Percentiles rank a stretch among this genome's conserved stretches.
These are phyloP conservation scores for Prunella vulgaris DNA, from an alignment of 257 asterid species.

Conservation along the genomic window DNA sequence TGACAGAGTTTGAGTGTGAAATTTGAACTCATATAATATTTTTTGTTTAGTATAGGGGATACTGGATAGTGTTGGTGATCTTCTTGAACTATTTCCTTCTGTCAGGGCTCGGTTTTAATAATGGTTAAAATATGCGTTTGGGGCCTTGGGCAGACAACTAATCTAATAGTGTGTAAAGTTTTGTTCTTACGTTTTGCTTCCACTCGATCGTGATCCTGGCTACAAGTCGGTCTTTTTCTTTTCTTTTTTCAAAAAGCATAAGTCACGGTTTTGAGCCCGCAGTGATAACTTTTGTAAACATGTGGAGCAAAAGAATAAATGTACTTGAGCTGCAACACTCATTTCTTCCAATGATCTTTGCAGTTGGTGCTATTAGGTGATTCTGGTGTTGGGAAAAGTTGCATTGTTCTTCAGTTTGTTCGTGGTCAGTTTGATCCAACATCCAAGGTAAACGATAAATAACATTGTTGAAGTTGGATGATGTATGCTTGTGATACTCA, in stretches of 20 bases:
- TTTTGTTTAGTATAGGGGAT: background rate
- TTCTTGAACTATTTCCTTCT: background rate
- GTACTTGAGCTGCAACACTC: constrained; percentile 10
- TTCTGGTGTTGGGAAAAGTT: constrained; percentile 99
- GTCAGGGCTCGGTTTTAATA: background rate
- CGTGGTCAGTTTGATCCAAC: constrained; percentile 99
- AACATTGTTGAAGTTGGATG: background rate
- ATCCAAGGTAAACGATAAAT: constrained; percentile 63
- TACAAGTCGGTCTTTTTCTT: background rate
- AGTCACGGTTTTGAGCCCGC: background rate
- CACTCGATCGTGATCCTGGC: background rate
- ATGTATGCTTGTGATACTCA: background rate
- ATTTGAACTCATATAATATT: background rate
- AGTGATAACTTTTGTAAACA: background rate
- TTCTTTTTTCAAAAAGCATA: too few relatives aligned
- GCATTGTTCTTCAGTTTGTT: constrained; percentile 95
- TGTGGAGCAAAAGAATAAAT: background rate
- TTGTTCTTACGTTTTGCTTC: background rate
- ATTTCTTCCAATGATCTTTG: constrained; percentile 22
- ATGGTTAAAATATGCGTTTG: too few relatives aligned
- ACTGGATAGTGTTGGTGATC: background rate
- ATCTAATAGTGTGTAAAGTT: background rate
- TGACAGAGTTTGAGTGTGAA: too few relatives aligned
- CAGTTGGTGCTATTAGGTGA: constrained; percentile 95
- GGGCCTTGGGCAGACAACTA: background rate